phyloP scores from a whole-genome alignment of 2,329 filamentous ascomycete species.

The Chaetomiaceae sp. region DNA sequence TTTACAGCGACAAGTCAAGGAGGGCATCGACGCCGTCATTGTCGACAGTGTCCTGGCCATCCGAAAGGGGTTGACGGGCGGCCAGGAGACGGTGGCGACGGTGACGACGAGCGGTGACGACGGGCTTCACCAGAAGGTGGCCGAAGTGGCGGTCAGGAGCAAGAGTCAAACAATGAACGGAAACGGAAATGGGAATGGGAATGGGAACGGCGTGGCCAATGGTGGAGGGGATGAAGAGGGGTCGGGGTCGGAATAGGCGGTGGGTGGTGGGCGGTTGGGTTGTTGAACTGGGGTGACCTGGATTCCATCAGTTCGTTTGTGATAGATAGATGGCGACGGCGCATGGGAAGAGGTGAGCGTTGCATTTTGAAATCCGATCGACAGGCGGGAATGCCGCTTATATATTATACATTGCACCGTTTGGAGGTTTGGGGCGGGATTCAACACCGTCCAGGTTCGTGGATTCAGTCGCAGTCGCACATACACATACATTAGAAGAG shows the following conservation, averaged over 20 bases:
- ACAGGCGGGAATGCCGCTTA: too few species aligned
- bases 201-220: conserved; percentile 1
- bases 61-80: conserved; percentile 72
- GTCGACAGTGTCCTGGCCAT: conserved; percentile 94
- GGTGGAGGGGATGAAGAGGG: background rate
- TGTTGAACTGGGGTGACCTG: too few species aligned
- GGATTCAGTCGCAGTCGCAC: background rate
- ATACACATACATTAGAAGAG: background rate
- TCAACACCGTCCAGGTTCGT: conserved; percentile 6
- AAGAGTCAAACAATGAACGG: background rate
- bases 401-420: background rate
- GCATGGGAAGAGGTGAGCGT: conserved; percentile 7
- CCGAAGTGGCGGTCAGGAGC: conserved; percentile 5
- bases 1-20: conserved; percentile 76
- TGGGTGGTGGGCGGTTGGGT: too few species aligned
- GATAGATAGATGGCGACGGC: background rate
- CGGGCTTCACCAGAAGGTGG: conserved; percentile 12
- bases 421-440: background rate
- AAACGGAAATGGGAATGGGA: background rate
- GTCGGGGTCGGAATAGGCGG: background rate
- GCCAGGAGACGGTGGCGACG: conserved; percentile 5
- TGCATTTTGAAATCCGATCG: too few species aligned
- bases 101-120: background rate
- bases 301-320: too few species aligned
- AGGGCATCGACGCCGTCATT: conserved; percentile 96